These are phyloP conservation scores for Fomitopsis schrenkii DNA, from an alignment of 1,284 basidiomycete genomes.

Conservation along the genomic window DNA sequence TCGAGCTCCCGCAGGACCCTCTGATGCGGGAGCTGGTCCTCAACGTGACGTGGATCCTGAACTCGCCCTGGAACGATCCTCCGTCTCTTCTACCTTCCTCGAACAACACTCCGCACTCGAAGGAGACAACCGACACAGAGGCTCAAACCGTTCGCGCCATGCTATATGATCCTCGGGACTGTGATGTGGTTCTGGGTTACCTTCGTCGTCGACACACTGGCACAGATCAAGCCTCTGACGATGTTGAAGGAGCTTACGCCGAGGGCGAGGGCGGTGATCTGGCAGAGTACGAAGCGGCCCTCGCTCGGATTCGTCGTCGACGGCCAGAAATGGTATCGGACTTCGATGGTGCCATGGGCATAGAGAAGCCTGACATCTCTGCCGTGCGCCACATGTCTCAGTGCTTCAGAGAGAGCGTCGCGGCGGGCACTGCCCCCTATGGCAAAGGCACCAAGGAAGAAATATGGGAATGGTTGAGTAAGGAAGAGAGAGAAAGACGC, in stretches of 20 bases:
- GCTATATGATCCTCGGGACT: not conserved
- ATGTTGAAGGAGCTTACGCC: too few species aligned
- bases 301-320: not conserved
- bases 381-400: not conserved
- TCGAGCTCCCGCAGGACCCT: not conserved
- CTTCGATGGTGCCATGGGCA: not conserved
- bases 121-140: not conserved
- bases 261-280: not conserved
- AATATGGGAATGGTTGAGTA: not conserved
- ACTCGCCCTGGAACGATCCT: not conserved
- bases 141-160: not conserved
- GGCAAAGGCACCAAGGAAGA: not conserved
- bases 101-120: not conserved
- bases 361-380: not conserved
- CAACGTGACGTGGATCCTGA: not conserved
- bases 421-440: not conserved
- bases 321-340: not conserved
- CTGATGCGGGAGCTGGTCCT: not conserved
- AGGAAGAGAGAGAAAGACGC: not conserved
- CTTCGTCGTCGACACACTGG: not conserved
- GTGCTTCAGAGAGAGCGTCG: not conserved
- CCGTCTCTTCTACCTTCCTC: not conserved
- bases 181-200: not conserved
- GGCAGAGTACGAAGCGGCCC: not conserved
- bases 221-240: not conserved